Conservation (phyloP, 2,329 filamentous ascomycete species). For the Colletotrichum phormii region DNA sequence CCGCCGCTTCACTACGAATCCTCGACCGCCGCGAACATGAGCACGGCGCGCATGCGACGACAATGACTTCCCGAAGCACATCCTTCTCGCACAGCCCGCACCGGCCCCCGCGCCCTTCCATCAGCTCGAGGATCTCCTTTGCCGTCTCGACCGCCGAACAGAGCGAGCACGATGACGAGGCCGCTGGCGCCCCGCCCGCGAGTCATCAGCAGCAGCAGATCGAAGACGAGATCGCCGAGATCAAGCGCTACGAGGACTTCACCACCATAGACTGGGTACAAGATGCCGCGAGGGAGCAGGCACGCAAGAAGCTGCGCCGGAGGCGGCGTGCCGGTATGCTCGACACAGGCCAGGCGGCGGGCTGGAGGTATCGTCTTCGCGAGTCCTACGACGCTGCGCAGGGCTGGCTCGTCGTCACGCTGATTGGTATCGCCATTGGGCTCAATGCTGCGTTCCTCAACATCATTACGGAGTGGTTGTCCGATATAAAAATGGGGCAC, state of each 20-base stretch:
- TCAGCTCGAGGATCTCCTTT: slow-evolving; percentile 75
- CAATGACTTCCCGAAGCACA: slow-evolving; percentile 64
- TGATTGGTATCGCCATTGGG: slow-evolving; percentile 93
- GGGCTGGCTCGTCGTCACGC: slow-evolving; percentile 96
- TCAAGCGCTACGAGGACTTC: slow-evolving; percentile 99
- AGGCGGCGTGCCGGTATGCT: slow-evolving; percentile 79
- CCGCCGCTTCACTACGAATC: neutral
- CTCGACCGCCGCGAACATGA: slow-evolving; percentile 50
- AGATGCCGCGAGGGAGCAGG: slow-evolving; percentile 91
- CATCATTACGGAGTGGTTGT: slow-evolving; percentile 96
- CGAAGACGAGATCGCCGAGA: slow-evolving; percentile 95
- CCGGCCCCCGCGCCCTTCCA: slow-evolving; percentile 61
- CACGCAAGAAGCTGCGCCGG: slow-evolving; percentile 80
- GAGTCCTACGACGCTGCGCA: slow-evolving; percentile 96
- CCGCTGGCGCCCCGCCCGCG: slow-evolving; percentile 47
- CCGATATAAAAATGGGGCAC: slow-evolving; percentile 95
- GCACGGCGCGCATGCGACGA: slow-evolving; percentile 46
- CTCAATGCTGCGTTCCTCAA: slow-evolving; percentile 93
- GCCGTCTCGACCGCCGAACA: slow-evolving; percentile 74
- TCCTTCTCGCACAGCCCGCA: slow-evolving; percentile 59
- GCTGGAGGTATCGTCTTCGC: slow-evolving; percentile 84
- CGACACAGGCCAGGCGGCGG: slow-evolving; percentile 70
- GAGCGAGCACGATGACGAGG: slow-evolving; percentile 65
- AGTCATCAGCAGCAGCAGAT: slow-evolving; percentile 71
- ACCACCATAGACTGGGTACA: slow-evolving; percentile 99